Conservation (phyloP, 2,329 filamentous ascomycete genomes). For the Akanthomyces muscarius region DNA sequence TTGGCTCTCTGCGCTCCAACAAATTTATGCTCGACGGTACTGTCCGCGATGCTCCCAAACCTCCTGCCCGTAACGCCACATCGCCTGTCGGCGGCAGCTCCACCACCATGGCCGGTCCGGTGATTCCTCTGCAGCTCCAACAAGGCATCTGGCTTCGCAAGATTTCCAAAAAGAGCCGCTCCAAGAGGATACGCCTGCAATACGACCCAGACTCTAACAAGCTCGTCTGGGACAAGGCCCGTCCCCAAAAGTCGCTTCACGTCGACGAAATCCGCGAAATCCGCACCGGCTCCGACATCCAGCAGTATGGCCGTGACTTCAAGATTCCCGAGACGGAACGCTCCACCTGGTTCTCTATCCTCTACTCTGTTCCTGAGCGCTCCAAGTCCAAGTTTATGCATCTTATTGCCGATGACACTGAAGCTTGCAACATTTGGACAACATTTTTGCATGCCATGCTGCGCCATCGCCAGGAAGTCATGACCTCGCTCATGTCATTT, state of each 20-base stretch:
- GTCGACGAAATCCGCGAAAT: slow-evolving; percentile 95
- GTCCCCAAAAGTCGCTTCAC: slow-evolving; percentile 80
- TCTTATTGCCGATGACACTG: slow-evolving; percentile 71
- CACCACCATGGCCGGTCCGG: slow-evolving; percentile 57
- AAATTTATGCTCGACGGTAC: slow-evolving; percentile 40
- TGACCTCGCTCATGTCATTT: slow-evolving; percentile 84
- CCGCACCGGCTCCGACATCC: slow-evolving; percentile 74
- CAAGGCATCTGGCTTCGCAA: slow-evolving; percentile 77
- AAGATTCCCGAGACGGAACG: slow-evolving; percentile 64
- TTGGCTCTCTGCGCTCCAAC: slow-evolving; percentile 33
- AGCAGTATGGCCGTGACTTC: slow-evolving; percentile 85
- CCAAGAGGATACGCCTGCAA: slow-evolving; percentile 65
- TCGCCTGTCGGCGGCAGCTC: slow-evolving; percentile 43
- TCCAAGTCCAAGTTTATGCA: slow-evolving; percentile 85
- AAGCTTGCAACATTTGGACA: slow-evolving; percentile 75
- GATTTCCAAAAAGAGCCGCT: slow-evolving; percentile 75
- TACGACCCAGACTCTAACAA: slow-evolving; percentile 81
- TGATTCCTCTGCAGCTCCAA: slow-evolving; percentile 72
- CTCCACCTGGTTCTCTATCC: slow-evolving; percentile 79
- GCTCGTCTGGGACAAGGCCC: slow-evolving; percentile 79
- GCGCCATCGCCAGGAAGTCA: slow-evolving; percentile 80
- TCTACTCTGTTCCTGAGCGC: slow-evolving; percentile 75
- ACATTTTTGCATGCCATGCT: slow-evolving; percentile 79
- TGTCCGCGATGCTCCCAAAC: slow-evolving; percentile 44
- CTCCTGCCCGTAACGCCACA: slow-evolving; percentile 35